Percentiles rank a stretch among this genome's conserved stretches.
These are phyloP conservation scores for Colletotrichum sojae DNA, from an alignment of 2,329 filamentous ascomycete species.

Conservation along the genomic window DNA sequence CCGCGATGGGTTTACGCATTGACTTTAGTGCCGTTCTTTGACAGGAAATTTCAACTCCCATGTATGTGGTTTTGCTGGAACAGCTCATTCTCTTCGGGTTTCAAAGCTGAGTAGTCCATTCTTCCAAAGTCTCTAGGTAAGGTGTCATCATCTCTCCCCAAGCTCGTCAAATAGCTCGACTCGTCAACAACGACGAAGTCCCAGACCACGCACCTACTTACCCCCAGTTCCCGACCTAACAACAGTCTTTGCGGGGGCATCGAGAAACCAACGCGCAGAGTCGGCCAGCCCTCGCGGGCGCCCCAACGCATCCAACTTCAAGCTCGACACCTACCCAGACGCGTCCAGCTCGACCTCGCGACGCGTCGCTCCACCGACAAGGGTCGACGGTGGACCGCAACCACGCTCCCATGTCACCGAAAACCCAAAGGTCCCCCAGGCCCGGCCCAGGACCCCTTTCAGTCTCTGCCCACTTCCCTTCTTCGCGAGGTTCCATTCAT, in stretches of 20 bases:
- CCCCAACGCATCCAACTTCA: neutral
- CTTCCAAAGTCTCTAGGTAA: no score
- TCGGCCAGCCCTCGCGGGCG: conserved; percentile 1
- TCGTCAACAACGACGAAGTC: neutral
- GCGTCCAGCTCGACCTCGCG: conserved; percentile 12
- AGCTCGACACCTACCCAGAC: conserved; percentile 1
- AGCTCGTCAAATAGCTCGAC: neutral
- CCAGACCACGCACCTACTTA: neutral
- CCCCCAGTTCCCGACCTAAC: neutral
- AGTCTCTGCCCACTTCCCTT: neutral
- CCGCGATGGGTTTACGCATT: no score
- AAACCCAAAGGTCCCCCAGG: neutral
- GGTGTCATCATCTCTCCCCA: no score
- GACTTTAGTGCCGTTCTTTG: no score
- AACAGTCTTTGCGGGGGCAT: neutral
- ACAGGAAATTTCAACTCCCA: no score
- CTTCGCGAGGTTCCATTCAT: neutral
- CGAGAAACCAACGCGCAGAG: neutral
- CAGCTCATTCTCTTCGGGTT: no score
- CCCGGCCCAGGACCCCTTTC: conserved; percentile 27
- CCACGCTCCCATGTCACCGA: conserved; percentile 26
- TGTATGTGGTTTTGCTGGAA: no score
- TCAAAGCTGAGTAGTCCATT: no score
- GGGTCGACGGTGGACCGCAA: conserved; percentile 1
- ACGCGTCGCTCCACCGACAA: conserved; percentile 23